Evolutionary conservation across 805 yeast genomes (phyloP), one percentile per base, ranked within the genome.

Genomic region (Limtongia smithiae): DNA sequence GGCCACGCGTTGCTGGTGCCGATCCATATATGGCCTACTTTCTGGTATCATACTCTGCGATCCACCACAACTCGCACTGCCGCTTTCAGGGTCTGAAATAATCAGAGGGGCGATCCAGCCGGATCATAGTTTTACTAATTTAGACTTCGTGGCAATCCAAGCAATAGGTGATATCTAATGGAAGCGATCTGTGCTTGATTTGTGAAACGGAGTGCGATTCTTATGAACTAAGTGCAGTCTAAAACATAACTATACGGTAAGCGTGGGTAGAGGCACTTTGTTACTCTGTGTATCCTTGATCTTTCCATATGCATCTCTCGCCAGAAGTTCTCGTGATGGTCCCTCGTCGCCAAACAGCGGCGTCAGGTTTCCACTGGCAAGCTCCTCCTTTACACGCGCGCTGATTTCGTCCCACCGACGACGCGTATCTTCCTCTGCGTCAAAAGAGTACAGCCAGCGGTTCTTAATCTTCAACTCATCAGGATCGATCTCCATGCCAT

Each of bases 391-490:
- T 4, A 40, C 36, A 7, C 7, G 20, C 20, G 36, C 36, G 27
- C 44, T 40, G 28, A 40, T 28, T 20, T 40, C 36, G 3, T 30
- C 37, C 44, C 44, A 40, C 28, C 44, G 44, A 12, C 11, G 7
- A 12, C 27, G n/a, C 4, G 44, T 32, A 14, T 40, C 44, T 17
- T 30, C 44, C 22, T 40, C 44, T 1, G 44, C 44, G 20, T 40
- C 44, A 17, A 24, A 40, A 7, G 35, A 2, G 25, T 40, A 40
- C 5, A 40, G 27, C 44, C 44, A 40, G 44, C 44, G 44, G 28
- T 40, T 40, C 44, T 40, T 40, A 20, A 40, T 40, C 17, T 40
- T 40, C 28, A 40, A 18, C 11, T 40, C 44, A 21, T 40, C 44
- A 7, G 44, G 44, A 21, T 40, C 44, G 17, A 40, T 40, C 14